phyloP scores from a whole-genome alignment of 202 grass and related monocot species.

The Sporobolus alterniflorus region DNA sequence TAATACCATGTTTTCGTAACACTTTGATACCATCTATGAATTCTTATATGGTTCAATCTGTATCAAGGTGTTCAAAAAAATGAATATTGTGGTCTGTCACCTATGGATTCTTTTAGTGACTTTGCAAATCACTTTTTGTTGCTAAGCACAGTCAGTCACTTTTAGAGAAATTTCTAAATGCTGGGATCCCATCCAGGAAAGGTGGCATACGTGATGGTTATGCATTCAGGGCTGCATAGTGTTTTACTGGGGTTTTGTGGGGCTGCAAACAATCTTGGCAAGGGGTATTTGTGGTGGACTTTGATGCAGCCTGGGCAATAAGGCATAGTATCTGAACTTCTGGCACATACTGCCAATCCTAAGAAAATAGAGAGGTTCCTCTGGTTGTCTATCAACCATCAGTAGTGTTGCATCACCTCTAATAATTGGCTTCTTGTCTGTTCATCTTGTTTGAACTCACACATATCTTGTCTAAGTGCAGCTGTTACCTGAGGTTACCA shows the following conservation, averaged over 20 bases:
- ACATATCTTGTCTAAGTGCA: neutral
- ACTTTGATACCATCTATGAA: neutral
- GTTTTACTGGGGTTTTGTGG: neutral
- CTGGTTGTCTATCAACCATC: neutral
- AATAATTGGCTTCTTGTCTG: neutral
- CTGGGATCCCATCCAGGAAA: no score
- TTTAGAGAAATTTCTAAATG: no score
- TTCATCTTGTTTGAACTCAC: slow-evolving; percentile 10
- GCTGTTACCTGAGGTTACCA: neutral
- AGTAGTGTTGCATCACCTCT: neutral
- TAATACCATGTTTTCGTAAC: slow-evolving; percentile 13
- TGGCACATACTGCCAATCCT: neutral
- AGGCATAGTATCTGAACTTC: slow-evolving; percentile 3
- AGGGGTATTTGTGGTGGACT: neutral
- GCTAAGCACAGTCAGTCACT: neutral
- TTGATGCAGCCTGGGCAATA: neutral
- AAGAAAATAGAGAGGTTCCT: neutral
- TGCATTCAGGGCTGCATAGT: neutral
- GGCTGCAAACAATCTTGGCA: neutral
- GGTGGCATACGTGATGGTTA: no score
- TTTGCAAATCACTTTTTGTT: neutral
- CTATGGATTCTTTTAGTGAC: neutral
- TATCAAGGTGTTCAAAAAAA: slow-evolving; percentile 1
- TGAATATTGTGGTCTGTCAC: neutral
- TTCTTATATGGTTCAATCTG: neutral